Conservation (phyloP, 305 asterid species). For the Solanum hybrid region DNA sequence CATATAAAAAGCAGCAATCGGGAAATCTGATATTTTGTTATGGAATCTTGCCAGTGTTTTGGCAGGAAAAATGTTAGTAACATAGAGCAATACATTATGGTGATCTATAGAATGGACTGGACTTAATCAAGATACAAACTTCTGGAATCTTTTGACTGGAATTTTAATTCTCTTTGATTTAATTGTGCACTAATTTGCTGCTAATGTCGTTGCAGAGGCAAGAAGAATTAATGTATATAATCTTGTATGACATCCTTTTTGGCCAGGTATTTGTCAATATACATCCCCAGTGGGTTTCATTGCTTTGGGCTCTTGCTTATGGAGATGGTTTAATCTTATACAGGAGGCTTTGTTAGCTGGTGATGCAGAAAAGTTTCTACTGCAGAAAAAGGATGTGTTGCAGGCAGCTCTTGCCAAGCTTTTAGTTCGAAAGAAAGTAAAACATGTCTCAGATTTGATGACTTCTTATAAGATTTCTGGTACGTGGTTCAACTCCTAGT, state of each 20-base stretch:
- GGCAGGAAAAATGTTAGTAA: not conserved
- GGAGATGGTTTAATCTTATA: not conserved
- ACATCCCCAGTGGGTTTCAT: not conserved
- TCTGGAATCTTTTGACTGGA: not conserved
- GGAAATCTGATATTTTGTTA: not conserved
- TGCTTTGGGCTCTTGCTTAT: constrained; percentile 4
- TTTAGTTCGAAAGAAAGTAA: constrained; percentile 44
- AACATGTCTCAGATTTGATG: constrained; percentile 50
- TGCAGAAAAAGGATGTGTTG: constrained; percentile 45
- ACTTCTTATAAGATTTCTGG: constrained; percentile 46
- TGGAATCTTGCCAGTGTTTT: not conserved
- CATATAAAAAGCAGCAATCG: not conserved
- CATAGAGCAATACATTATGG: not conserved
- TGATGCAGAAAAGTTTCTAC: constrained; percentile 81
- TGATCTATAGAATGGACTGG: not conserved
- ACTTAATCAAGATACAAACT: not conserved
- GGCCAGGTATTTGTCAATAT: constrained; percentile 49
- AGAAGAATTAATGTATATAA: constrained; percentile 56
- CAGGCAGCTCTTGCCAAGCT: constrained; percentile 49
- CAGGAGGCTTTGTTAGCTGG: constrained; percentile 60
- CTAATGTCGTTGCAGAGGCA: constrained; percentile 57
- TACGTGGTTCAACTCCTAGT: constrained; percentile 9
- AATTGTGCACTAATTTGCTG: not conserved
- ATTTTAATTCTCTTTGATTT: not conserved
- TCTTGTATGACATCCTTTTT: constrained; percentile 71